Evolutionary conservation across 768 basidiomycete species (phyloP).

Genomic region (Pisolithus microcarpus): DNA sequence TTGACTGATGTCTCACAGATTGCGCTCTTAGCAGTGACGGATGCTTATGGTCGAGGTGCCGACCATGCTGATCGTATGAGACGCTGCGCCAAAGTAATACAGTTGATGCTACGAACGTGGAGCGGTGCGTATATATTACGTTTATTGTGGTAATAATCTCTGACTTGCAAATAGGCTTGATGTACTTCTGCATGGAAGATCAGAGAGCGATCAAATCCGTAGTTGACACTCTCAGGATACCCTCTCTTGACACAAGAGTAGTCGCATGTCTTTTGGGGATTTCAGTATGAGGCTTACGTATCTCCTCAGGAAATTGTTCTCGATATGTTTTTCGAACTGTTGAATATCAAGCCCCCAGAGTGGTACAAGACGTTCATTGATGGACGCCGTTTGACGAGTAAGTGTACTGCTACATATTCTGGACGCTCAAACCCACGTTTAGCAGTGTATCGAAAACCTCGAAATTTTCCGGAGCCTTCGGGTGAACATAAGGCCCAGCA

Average conservation of each 20-base stretch:
- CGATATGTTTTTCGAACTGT: conserved; percentile 88
- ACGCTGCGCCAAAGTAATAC: conserved; percentile 69
- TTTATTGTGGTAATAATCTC: background rate
- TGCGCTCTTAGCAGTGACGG: conserved; percentile 83
- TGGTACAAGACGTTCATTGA: conserved; percentile 93
- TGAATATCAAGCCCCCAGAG: conserved; percentile 86
- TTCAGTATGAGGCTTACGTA: conserved; percentile 7
- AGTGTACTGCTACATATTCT: conserved; percentile 16
- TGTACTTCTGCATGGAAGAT: conserved; percentile 91
- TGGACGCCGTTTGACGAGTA: conserved; percentile 82
- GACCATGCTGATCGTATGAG: conserved; percentile 77
- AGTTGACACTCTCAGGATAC: conserved; percentile 80
- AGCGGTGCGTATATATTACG: conserved; percentile 54
- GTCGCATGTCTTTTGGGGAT: background rate
- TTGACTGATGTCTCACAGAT: conserved; percentile 40
- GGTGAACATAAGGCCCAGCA: conserved; percentile 39
- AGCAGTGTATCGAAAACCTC: conserved; percentile 60
- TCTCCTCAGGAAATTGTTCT: conserved; percentile 78
- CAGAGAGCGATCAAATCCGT: conserved; percentile 80
- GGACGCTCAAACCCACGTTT: background rate
- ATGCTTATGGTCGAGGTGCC: conserved; percentile 79
- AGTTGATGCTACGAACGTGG: conserved; percentile 85
- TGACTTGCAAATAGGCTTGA: conserved; percentile 50
- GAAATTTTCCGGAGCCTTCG: conserved; percentile 26
- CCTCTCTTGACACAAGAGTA: conserved; percentile 81